Conservation (phyloP, 306 rosid genomes). For the Vigna radiata region DNA sequence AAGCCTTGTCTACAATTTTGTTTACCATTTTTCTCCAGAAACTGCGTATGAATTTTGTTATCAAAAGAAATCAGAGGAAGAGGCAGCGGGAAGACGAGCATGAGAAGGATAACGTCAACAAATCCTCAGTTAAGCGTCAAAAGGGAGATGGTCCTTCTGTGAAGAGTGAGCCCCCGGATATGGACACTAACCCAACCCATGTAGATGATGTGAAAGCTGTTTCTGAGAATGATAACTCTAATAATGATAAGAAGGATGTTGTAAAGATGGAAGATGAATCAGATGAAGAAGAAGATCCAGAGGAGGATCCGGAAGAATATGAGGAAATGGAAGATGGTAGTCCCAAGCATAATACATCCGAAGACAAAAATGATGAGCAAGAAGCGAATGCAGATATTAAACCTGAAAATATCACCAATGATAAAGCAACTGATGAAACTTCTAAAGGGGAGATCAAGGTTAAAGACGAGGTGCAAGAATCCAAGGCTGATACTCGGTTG, state of each 20-base stretch:
- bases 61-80: conserved; percentile 76
- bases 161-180: conserved; percentile 54
- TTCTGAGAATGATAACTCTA: conserved; percentile 50
- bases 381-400: conserved; percentile 45
- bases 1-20: conserved; percentile 13
- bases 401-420: conserved; percentile 51
- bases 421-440: conserved; percentile 55
- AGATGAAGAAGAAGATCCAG: conserved; percentile 79
- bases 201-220: conserved; percentile 56
- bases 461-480: conserved; percentile 53
- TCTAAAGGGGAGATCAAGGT: conserved; percentile 50
- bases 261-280: conserved; percentile 70
- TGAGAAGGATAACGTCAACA: conserved; percentile 54
- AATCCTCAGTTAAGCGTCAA: conserved; percentile 62
- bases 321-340: conserved; percentile 74
- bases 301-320: conserved; percentile 90
- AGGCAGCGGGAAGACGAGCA: conserved; percentile 75
- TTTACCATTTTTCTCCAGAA: conserved; percentile 49
- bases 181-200: conserved; percentile 49
- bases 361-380: conserved; percentile 54
- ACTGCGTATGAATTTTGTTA: conserved; percentile 77
- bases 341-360: conserved; percentile 55
- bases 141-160: conserved; percentile 63
- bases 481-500: conserved; percentile 48
- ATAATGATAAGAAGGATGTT: conserved; percentile 55